Evolutionary conservation across 106 monocot species (phyloP), one percentile per base, ranked within the genome.

Genomic region (Ottelia alismoides): DNA sequence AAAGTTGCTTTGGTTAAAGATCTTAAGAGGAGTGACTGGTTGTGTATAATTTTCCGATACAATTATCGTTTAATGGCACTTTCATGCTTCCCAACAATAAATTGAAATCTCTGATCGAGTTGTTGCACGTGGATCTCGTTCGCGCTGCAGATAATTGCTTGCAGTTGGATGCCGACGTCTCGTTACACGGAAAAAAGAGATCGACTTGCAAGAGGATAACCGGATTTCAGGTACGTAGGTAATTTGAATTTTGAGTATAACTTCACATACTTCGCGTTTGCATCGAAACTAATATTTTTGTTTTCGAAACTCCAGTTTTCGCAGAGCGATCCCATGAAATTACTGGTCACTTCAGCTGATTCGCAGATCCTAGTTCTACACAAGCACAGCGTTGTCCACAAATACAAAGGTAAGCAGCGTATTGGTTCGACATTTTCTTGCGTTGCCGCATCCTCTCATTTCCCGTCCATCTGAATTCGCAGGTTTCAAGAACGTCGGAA

Each of bases 191-290:
- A 17, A 82, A 75, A 63, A 96, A 77, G 69, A 96, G 82, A 60
- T 85, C 74, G 27, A 53, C 49, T 44, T 69, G 58, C 31, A 84
- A 68, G 47, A 81, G 81, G 69, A 84, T 96, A 52, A 96, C 85
- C 11, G 73, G 89, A 40, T 76, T 96, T 72, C 76, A 96, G 89
- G 96, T 96, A 65, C 0, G 40, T 16, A n/a, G n/a, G n/a, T n/a
- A n/a, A 43, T 16, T 43, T 6, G 16, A 43, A 43, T 43, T 43
- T 43, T 6, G 16, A 7, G 45, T 47, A 26, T 61, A 46, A 57
- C 17, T 48, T 45, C 10, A 51, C 25, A 25, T 31, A 25, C 22
- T 10, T 27, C 11, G 28, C 14, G 35, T 25, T 25, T 11, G 40
- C 40, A 7, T 43, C 40, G 6, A 6, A 43, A 16, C 10, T 7